phyloP scores from a whole-genome alignment of 352 stramenopile genomes.

The Phytophthora brassicae region DNA sequence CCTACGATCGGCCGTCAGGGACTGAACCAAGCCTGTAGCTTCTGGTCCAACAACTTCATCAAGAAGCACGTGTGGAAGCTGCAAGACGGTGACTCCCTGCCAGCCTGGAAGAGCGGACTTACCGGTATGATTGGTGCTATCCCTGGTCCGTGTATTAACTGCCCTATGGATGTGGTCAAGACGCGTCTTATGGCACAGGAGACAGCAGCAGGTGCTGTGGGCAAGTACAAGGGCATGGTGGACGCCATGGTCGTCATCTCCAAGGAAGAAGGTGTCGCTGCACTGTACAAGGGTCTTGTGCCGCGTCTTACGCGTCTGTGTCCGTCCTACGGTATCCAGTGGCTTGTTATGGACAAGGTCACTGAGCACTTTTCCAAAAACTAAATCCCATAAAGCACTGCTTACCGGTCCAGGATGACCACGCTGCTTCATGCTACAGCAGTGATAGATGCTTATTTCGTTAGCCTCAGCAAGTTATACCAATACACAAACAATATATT shows the following conservation, averaged over 20 bases:
- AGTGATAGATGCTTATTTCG: slow-evolving; percentile 30
- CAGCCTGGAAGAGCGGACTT: slow-evolving; percentile 94
- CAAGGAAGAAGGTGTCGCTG: slow-evolving; percentile 92
- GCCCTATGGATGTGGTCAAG: slow-evolving; percentile 96
- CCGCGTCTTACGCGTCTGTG: slow-evolving; percentile 92
- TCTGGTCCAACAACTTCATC: slow-evolving; percentile 96
- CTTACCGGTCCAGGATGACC: slow-evolving; percentile 4
- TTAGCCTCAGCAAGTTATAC: slow-evolving; percentile 9
- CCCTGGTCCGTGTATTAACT: slow-evolving; percentile 88
- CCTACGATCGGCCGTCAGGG: slow-evolving; percentile 97
- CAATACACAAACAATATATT: slow-evolving; percentile 26
- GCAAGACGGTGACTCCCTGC: slow-evolving; percentile 85
- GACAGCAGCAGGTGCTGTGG: slow-evolving; percentile 70
- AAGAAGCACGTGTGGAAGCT: slow-evolving; percentile 87
- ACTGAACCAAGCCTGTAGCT: slow-evolving; percentile 98
- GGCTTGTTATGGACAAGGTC: slow-evolving; percentile 86
- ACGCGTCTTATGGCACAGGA: slow-evolving; percentile 94
- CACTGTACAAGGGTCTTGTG: slow-evolving; percentile 97
- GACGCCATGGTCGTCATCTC: slow-evolving; percentile 92
- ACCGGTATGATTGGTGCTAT: slow-evolving; percentile 91
- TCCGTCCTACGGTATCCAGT: slow-evolving; percentile 87
- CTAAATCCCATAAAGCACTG: slow-evolving; percentile 19
- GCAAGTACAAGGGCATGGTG: slow-evolving; percentile 95
- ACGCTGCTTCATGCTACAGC: slow-evolving; percentile 3
- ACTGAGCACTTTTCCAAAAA: slow-evolving; percentile 71